Percentiles rank a stretch among this genome's conserved stretches.
phyloP scores from a whole-genome alignment of 495 filamentous ascomycete species.

The Podospora tetraspora region DNA sequence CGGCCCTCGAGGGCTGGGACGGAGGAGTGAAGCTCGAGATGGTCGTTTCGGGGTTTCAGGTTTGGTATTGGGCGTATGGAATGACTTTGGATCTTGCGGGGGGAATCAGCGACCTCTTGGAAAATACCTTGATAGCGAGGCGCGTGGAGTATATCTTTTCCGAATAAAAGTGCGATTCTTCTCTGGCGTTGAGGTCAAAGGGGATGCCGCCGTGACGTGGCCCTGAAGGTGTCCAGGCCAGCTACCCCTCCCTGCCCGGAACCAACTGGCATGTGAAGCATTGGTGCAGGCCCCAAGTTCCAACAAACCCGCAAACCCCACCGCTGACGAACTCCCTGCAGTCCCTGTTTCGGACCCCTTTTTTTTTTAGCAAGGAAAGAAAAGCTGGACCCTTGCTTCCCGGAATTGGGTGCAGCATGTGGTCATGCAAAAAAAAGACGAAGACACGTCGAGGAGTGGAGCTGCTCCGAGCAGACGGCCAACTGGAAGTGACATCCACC shows the following conservation, averaged over 20 bases:
- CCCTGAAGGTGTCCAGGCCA: too few species aligned
- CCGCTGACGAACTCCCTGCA: not conserved
- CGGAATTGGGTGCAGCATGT: not conserved
- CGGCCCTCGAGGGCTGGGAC: constrained; percentile 1
- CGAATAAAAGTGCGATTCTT: not conserved
- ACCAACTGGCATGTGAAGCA: too few species aligned
- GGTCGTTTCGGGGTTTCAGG: too few species aligned
- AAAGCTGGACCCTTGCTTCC: not conserved
- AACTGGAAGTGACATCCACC: too few species aligned
- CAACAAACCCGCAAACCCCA: not conserved
- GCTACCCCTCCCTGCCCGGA: too few species aligned
- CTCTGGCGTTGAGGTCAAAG: not conserved
- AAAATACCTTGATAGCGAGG: not conserved
- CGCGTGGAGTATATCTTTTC: not conserved
- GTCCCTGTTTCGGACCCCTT: not conserved
- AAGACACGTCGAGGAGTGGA: not conserved
- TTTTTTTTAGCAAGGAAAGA: not conserved
- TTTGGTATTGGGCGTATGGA: not conserved
- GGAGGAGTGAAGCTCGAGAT: not conserved
- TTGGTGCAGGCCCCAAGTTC: too few species aligned
- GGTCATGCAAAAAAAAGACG: not conserved
- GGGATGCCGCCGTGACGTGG: too few species aligned
- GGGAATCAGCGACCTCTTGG: not conserved
- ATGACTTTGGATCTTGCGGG: not conserved
- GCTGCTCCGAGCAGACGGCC: too few species aligned